phyloP scores from a whole-genome alignment of 1,139 yeast genomes.

The Debaryomyces psychrophilus region DNA sequence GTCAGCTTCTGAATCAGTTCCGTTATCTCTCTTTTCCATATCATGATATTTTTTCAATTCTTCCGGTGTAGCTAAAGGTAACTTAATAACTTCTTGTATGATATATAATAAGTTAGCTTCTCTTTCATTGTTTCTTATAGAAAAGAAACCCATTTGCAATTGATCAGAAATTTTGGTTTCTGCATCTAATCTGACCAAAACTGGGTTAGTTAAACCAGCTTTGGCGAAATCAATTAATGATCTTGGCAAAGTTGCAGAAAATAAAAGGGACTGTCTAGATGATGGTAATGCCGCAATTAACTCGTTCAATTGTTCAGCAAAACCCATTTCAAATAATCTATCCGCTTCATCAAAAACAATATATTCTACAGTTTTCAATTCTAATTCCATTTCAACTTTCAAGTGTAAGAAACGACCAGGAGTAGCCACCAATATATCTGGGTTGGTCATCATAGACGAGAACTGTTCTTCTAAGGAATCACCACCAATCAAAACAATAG shows the following conservation, averaged over 20 bases:
- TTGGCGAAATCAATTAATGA: constrained; percentile 94
- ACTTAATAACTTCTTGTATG: constrained; percentile 79
- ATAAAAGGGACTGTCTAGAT: constrained; percentile 81
- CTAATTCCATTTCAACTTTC: constrained; percentile 92
- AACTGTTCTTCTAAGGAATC: constrained; percentile 97
- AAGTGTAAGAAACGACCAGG: constrained; percentile 97
- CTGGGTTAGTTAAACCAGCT: constrained; percentile 92
- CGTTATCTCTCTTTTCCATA: constrained; percentile 48
- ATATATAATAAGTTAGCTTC: constrained; percentile 82
- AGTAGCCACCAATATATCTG: constrained; percentile 94
- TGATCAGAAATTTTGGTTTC: constrained; percentile 89
- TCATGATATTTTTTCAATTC: constrained; percentile 56
- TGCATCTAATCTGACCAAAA: constrained; percentile 87
- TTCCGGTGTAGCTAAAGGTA: constrained; percentile 77
- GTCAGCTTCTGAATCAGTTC: constrained; percentile 52
- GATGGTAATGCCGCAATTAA: constrained; percentile 81
- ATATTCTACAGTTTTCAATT: constrained; percentile 79
- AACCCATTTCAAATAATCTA: constrained; percentile 95
- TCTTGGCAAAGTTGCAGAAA: constrained; percentile 93
- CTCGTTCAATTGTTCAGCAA: constrained; percentile 91
- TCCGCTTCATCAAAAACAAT: constrained; percentile 98
- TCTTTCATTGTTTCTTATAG: constrained; percentile 81
- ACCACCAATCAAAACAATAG: constrained; percentile 90
- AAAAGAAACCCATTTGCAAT: constrained; percentile 84
- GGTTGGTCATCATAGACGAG: constrained; percentile 87